Evolutionary conservation across 2,329 filamentous ascomycete genomes (phyloP), one percentile per base, ranked within the genome.

Genomic region (Tolypocladium ophioglossoides): DNA sequence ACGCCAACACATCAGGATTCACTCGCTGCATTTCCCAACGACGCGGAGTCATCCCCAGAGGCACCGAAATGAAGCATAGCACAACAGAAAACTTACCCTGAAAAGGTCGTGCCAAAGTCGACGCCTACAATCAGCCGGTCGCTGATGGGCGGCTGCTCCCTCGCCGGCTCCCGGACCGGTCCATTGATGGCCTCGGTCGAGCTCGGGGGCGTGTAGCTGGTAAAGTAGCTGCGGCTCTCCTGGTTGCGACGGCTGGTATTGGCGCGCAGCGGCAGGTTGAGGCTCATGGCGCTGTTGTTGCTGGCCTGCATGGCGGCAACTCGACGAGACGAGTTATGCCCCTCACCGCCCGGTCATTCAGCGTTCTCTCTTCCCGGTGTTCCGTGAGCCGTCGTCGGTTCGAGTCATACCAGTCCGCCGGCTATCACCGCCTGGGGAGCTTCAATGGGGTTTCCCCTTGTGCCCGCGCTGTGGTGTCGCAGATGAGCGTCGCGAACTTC

Each of bases 31-130:
- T n/a, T 24, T 14, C 16, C 24, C 9, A n/a, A 10, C 16, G 24
- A 18, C 24, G 4, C 8, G 24, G 27, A 27, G 8, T 30, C 24
- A 10, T 11, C 24, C 24, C 14, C 8, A 11, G 24, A 14, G 35
- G 24, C 20, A 16, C 6, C 20, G 3, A 2, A 7, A 24, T 9
- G 4, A 18, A 27, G 40, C 24, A 30, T 3, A 9, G 44, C 9
- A 30, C 11, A 14, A 14, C 30, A 12, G 27, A 0, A 38, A 53
- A 76, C 80, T 73, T 70, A 86, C 82, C 86, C 87, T 46, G 84
- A 89, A 65, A 89, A 91, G 2, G 87, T 91, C n/a, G 88, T 91
- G 16, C 88, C 88, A 72, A 91, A 91, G 67, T 91, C 88, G 9
- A 91, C 82, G 9, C 87, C 88, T 37, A 91, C 86, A 61, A 91